Conservation (phyloP, 495 filamentous ascomycete species). For the Aspergillus bertholletiae region DNA sequence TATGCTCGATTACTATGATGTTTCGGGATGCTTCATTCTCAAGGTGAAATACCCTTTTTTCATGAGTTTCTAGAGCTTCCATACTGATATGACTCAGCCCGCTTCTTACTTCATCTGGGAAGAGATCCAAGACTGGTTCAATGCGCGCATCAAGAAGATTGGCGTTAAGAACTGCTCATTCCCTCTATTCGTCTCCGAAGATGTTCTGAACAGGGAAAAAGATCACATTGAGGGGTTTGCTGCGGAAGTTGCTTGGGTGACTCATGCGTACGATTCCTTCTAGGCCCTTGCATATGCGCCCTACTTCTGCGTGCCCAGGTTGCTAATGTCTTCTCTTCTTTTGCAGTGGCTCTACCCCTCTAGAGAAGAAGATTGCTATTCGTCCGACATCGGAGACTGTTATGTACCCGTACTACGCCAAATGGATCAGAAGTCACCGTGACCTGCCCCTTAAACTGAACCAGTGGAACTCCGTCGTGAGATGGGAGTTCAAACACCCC, state of each 20-base stretch:
- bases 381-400: conserved; percentile 93
- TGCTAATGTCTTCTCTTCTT: conserved; percentile 20
- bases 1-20: conserved; percentile 91
- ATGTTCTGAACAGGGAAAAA: conserved; percentile 91
- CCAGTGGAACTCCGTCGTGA: conserved; percentile 97
- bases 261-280: conserved; percentile 67
- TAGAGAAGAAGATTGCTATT: conserved; percentile 93
- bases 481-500: conserved; percentile 98
- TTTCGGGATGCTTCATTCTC: conserved; percentile 93
- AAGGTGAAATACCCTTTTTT: conserved; percentile 44
- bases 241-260: conserved; percentile 97
- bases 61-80: not conserved
- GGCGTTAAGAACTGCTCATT: conserved; percentile 95
- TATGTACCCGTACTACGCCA: conserved; percentile 93
- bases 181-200: conserved; percentile 87
- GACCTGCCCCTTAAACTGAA: conserved; percentile 91
- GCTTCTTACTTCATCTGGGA: conserved; percentile 91
- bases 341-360: conserved; percentile 67
- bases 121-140: conserved; percentile 85
- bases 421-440: conserved; percentile 92
- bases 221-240: conserved; percentile 97
- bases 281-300: not conserved
- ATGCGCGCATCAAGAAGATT: conserved; percentile 77
- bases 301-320: conserved; percentile 7
- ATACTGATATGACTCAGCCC: conserved; percentile 39